phyloP scores from a whole-genome alignment of 192 early-diverging fungal genomes.

The Gigaspora rosea region DNA sequence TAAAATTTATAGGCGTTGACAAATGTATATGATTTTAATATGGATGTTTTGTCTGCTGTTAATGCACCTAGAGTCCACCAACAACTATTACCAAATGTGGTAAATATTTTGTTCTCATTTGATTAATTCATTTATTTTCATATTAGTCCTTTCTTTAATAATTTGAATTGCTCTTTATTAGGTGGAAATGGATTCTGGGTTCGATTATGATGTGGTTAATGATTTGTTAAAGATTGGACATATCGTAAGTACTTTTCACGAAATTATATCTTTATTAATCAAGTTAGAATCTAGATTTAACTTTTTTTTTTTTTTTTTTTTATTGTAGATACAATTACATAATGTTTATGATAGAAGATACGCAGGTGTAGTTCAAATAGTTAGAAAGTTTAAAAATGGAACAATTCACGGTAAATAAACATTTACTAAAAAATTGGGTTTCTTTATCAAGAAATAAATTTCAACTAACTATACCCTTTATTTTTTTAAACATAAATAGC shows the following conservation, averaged over 20 bases:
- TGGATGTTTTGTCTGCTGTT: conserved; percentile 70
- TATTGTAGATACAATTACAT: neutral
- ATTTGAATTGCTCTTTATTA: neutral
- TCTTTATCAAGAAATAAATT: neutral
- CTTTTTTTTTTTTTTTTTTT: neutral
- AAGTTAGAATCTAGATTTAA: too few species aligned
- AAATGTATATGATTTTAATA: conserved; percentile 73
- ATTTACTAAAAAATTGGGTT: neutral
- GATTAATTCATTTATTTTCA: neutral
- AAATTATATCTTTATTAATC: neutral
- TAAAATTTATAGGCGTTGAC: conserved; percentile 60
- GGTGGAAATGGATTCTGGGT: neutral
- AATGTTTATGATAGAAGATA: conserved; percentile 2
- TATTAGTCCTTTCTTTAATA: neutral
- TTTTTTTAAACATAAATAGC: neutral
- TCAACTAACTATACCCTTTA: neutral
- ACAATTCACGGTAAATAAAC: neutral
- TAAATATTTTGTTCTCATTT: neutral
- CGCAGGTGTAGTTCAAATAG: neutral
- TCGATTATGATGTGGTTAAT: neutral
- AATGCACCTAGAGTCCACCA: conserved; percentile 81
- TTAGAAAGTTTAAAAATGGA: conserved; percentile 1
- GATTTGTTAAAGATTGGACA: neutral
- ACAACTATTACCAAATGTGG: conserved; percentile 82
- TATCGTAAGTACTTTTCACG: neutral